Evolutionary conservation across 2,329 filamentous ascomycete genomes (phyloP), one percentile per base, ranked within the genome.

Genomic region (Claviceps sp.): DNA sequence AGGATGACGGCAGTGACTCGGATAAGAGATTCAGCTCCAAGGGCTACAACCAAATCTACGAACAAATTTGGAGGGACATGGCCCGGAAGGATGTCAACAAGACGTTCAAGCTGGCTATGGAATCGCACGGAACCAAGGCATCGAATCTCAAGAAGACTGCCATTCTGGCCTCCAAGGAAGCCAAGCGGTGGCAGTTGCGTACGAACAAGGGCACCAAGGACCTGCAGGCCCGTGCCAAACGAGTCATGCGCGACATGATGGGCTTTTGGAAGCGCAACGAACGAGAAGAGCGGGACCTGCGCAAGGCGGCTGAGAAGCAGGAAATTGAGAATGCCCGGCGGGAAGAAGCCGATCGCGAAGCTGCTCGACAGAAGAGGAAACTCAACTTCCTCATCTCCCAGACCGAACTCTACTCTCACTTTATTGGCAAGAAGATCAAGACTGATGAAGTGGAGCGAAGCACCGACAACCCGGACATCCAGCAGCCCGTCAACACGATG

Each of bases 181-280:
- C 93, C 51, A 89, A 94, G 64, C 80, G 94, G 63, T 98, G 93
- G 93, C 94, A 98, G 68, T 80, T 94, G 55, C 86, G 89, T 43
- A 98, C 93, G 51, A 98, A 98, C 74, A 97, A 98, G 77, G 94
- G 90, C 64, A 93, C 87, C 67, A 98, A 98, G 68, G 93, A 98
- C 68, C 87, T 95, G 4, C 93, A 97, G 66, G 93, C 93, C 43
- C 83, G 93, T 47, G 93, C 93, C 54, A 98, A 98, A 76, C 86
- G 93, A 59, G 91, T 91, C 54, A 98, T 98, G 93, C 83, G 93
- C 65, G 93, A 98, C 70, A 98, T 98, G 93, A 93, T 96, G 80
- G 83, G 87, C 53, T 98, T 97, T 77, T 98, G 93, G 93, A 97
- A 97, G 71, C 85, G 91, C 53, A 98, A 98, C 66, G 93, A 98